Percentiles rank a stretch among this genome's conserved stretches.
These are phyloP conservation scores for Glycine tomentella DNA, from an alignment of 306 rosid species.

Conservation along the genomic window DNA sequence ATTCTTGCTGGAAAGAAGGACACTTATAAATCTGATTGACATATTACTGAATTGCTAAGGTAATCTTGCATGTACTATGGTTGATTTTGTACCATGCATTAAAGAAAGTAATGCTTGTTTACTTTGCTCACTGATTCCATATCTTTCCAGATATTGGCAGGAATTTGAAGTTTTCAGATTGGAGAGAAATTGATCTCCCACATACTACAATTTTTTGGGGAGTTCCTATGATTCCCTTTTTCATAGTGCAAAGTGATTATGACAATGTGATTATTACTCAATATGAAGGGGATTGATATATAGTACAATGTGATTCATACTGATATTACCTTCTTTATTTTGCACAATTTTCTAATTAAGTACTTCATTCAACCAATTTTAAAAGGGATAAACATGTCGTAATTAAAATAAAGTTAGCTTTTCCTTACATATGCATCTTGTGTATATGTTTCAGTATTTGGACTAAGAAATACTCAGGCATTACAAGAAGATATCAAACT, in stretches of 20 bases:
- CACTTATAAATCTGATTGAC: constrained; percentile 50
- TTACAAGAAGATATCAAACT: neutral
- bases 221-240: constrained; percentile 37
- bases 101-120: constrained; percentile 9
- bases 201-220: constrained; percentile 33
- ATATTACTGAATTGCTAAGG: constrained; percentile 25
- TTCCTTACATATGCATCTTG: neutral
- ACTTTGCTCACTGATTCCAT: constrained; percentile 14
- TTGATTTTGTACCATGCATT: neutral
- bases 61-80: constrained; percentile 32
- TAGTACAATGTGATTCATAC: too few species aligned
- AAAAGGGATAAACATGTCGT: neutral
- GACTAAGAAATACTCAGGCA: neutral
- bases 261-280: too few species aligned
- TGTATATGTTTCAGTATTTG: neutral
- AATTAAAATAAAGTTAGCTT: neutral
- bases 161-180: constrained; percentile 42
- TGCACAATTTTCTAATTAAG: too few species aligned
- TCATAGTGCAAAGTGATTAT: neutral
- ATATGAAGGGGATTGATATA: too few species aligned
- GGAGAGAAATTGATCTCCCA: constrained; percentile 26
- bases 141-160: constrained; percentile 28
- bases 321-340: too few species aligned
- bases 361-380: neutral
- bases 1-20: constrained; percentile 86